Percentiles rank a stretch among this genome's conserved stretches.
Evolutionary conservation across 2,329 filamentous ascomycete genomes (phyloP).

Genomic region (Ceratocystis cacaofunesta): DNA sequence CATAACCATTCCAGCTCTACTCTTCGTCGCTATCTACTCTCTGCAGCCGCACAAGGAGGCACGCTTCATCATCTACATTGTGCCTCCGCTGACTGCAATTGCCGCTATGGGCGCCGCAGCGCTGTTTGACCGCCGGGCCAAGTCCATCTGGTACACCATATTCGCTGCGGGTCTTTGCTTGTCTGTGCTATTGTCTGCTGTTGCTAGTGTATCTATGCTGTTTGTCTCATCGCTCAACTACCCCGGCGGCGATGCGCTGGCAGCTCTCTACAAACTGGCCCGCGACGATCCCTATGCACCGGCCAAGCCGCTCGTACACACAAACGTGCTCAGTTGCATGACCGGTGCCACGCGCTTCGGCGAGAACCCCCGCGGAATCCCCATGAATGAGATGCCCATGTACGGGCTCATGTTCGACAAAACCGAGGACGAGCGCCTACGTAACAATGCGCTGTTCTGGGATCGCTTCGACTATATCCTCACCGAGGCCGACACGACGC

Average conservation of each 20-base stretch:
- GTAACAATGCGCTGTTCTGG: constrained; percentile 43
- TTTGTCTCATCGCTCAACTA: constrained; percentile 81
- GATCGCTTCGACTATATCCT: constrained; percentile 48
- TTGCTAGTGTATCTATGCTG: constrained; percentile 51
- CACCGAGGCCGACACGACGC: constrained; percentile 35
- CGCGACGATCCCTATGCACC: constrained; percentile 19
- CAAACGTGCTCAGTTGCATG: constrained; percentile 55
- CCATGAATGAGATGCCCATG: constrained; percentile 20
- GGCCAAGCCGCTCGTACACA: constrained; percentile 32
- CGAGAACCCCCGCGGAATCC: constrained; percentile 30
- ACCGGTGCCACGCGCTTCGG: constrained; percentile 54
- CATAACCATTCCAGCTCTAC: constrained; percentile 49
- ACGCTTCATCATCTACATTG: constrained; percentile 80
- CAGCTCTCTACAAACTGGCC: constrained; percentile 32
- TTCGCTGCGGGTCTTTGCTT: constrained; percentile 39
- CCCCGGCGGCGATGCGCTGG: constrained; percentile 70
- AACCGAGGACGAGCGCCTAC: constrained; percentile 37
- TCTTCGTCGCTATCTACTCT: constrained; percentile 70
- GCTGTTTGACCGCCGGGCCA: constrained; percentile 50
- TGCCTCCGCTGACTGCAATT: constrained; percentile 66
- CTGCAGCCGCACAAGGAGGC: constrained; percentile 90
- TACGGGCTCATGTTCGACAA: constrained; percentile 39
- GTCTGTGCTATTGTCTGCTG: constrained; percentile 46
- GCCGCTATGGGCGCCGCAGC: constrained; percentile 60
- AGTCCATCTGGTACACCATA: constrained; percentile 41